Base-by-base conservation (phyloP, 352 stramenopile genomes). In the Globisporangium cederbergense region DNA sequence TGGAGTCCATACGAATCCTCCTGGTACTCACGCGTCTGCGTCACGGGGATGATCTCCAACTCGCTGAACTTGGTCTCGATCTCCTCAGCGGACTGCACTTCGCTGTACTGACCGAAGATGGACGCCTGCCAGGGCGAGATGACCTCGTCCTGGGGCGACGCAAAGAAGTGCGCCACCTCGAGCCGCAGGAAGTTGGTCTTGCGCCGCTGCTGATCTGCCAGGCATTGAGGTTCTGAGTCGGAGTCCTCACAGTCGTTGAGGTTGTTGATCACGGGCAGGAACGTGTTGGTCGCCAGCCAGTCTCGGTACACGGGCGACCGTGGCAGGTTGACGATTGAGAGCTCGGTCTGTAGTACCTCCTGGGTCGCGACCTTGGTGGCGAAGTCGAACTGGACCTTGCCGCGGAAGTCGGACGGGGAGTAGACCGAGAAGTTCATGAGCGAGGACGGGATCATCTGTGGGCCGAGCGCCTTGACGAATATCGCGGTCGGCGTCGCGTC, bases 81-180 rank as follows among this genome's bases (percentile, higher is more conserved):
- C 22, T 53, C 20, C 47, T 53, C 20, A 20, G 20, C 11, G 9
- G 47, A 53, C 20, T 34, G 22, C 20, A n/a, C 47, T 20, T 53
- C 20, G 11, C 56, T 74, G 67, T 83, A 85, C 20, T 73, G 70
- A 4, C 68, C 72, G 11, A 84, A 49, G 1, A 74, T 45, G 3
- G 65, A 77, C 1, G 42, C 53, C 54, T 86, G 75, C 69, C 74
- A 87, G 3, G 76, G 78, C 20, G 65, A 66, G 28, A 72, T 60
- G 1, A 71, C 54, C 0, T 56, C 73, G 58, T 88, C 76, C 10
- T 66, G 40, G 0, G 76, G 67, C 8, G 78, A 85, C 16, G 72
- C 74, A 53, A 87, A 85, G 56, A 76, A 83, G 18, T 85, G 72
- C 6, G 68, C 78, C 16, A 66, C 67, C 18, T 70, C 63, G 40